Percentiles rank a stretch among this genome's conserved stretches.
phyloP scores from a whole-genome alignment of 108 stramenopile genomes.

The Bacterosira constricta region DNA sequence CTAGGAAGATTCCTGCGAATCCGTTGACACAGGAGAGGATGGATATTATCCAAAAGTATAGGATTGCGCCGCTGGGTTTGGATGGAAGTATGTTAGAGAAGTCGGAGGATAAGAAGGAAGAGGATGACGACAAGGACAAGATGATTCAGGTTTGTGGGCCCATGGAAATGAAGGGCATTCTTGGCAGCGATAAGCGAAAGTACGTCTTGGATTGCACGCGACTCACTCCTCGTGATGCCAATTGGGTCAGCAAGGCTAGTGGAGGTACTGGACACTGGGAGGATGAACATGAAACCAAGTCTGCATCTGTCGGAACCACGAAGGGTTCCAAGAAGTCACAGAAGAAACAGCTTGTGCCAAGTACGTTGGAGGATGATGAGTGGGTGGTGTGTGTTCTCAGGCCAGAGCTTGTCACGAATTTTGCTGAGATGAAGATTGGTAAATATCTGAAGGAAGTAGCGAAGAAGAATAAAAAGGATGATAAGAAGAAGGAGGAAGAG shows the following conservation, averaged over 20 bases:
- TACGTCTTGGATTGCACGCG: conserved; percentile 93
- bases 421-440: conserved; percentile 62
- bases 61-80: conserved; percentile 18
- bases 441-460: conserved; percentile 41
- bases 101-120: conserved; percentile 45
- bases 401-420: conserved; percentile 80
- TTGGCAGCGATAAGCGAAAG: conserved; percentile 87
- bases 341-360: conserved; percentile 14
- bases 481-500: conserved; percentile 21
- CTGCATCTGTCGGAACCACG: background rate
- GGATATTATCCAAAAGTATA: conserved; percentile 56
- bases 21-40: conserved; percentile 65
- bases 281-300: conserved; percentile 3
- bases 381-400: conserved; percentile 80
- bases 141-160: conserved; percentile 75
- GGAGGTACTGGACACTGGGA: conserved; percentile 87
- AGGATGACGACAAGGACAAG: conserved; percentile 29
- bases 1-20: conserved; percentile 53
- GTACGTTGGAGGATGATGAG: conserved; percentile 72
- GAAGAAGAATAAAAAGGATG: conserved; percentile 26
- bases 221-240: conserved; percentile 94
- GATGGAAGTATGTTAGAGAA: too few relatives aligned
- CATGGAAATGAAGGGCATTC: conserved; percentile 92
- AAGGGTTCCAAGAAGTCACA: too few relatives aligned
- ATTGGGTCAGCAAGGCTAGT: conserved; percentile 78